Percentiles rank a stretch among this genome's conserved stretches.
phyloP scores from a whole-genome alignment of 2,329 filamentous ascomycete species.

The Claviceps digitariae region DNA sequence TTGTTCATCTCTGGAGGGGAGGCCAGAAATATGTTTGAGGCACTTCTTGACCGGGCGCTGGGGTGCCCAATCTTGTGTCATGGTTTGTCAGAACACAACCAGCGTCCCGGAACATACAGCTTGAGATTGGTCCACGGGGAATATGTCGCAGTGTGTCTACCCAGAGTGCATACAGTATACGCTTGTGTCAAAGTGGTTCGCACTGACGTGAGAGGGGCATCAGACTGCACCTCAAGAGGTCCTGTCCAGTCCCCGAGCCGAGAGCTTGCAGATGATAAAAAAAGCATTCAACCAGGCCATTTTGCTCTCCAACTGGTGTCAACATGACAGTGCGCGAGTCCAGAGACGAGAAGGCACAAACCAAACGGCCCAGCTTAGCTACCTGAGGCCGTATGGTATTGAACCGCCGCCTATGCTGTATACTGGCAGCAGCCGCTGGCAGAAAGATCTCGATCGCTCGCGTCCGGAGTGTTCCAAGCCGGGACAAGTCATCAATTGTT shows the following conservation, averaged over 20 bases:
- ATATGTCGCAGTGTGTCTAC: too few relatives aligned
- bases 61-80: slow-evolving; percentile 1
- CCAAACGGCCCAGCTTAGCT: background rate
- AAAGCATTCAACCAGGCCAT: background rate
- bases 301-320: background rate
- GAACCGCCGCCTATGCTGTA: background rate
- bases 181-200: background rate
- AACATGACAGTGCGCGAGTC: background rate
- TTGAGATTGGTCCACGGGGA: background rate
- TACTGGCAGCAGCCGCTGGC: background rate
- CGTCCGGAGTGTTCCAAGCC: background rate
- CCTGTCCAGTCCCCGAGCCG: background rate
- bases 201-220: background rate
- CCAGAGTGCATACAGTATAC: background rate
- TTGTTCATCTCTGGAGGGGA: background rate
- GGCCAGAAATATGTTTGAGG: background rate
- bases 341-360: background rate
- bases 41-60: slow-evolving; percentile 4
- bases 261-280: background rate
- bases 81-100: slow-evolving; percentile 2
- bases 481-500: background rate
- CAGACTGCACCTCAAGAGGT: background rate
- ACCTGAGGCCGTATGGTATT: background rate
- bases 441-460: background rate
- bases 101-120: background rate